Percentiles rank a stretch among this genome's conserved stretches.
phyloP scores from a whole-genome alignment of 2,329 filamentous ascomycete species.

The Blastomyces emzantsi region DNA sequence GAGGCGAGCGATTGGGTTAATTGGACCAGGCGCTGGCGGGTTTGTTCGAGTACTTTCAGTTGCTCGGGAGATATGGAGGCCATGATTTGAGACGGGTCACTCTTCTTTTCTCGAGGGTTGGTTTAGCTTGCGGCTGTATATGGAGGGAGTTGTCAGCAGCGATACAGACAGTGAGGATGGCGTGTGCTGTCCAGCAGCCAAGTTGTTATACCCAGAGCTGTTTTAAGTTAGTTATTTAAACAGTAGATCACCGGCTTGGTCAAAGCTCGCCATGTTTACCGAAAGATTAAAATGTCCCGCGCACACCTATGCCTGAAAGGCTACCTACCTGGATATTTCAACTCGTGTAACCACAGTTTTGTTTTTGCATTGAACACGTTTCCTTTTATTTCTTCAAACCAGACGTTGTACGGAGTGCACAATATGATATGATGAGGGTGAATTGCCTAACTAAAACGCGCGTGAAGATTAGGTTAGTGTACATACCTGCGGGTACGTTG shows the following conservation, averaged over 20 bases:
- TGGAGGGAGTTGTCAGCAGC: background rate
- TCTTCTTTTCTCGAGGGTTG: background rate
- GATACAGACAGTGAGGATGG: too few relatives aligned
- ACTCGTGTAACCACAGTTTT: too few relatives aligned
- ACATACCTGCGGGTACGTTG: too few relatives aligned
- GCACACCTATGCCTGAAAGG: too few relatives aligned
- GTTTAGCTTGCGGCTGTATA: background rate
- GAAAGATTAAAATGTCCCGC: too few relatives aligned
- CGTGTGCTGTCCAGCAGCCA: too few relatives aligned
- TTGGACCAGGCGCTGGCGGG: slow-evolving; percentile 58
- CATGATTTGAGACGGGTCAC: slow-evolving; percentile 22
- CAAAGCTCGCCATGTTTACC: background rate
- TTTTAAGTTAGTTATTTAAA: too few relatives aligned
- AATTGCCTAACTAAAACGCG: background rate
- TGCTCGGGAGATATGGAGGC: slow-evolving; percentile 33
- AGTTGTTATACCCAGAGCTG: too few relatives aligned
- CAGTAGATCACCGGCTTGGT: background rate
- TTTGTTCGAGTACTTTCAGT: slow-evolving; percentile 59
- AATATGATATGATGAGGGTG: background rate
- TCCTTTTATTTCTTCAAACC: background rate
- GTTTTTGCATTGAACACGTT: too few relatives aligned
- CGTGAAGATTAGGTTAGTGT: background rate
- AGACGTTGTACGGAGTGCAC: background rate
- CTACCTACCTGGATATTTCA: too few relatives aligned
- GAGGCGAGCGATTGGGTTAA: slow-evolving; percentile 60